phyloP scores from a whole-genome alignment of 2,329 filamentous ascomycete genomes.

The Metarhizium humberi region DNA sequence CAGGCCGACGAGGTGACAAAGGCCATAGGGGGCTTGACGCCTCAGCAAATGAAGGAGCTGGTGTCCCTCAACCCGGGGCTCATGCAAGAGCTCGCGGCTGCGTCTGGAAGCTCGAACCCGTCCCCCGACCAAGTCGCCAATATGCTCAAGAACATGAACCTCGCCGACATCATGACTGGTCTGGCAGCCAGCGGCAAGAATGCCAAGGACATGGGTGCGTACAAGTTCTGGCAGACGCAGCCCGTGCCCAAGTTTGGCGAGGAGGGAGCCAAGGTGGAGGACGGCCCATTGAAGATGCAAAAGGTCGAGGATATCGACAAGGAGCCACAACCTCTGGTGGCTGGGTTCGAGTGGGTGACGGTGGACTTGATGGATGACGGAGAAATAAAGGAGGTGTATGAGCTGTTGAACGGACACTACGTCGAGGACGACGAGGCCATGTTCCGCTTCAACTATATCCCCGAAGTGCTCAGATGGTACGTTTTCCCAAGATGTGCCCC shows the following conservation, averaged over 20 bases:
- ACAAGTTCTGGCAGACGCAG: conserved; percentile 99
- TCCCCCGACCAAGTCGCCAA: conserved; percentile 36
- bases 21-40: conserved; percentile 43
- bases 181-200: conserved; percentile 75
- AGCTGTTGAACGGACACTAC: conserved; percentile 86
- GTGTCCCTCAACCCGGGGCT: conserved; percentile 65
- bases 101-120: conserved; percentile 25
- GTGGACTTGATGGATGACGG: conserved; percentile 73
- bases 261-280: conserved; percentile 45
- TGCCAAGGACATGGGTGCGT: conserved; percentile 89
- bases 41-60: conserved; percentile 54
- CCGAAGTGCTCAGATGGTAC: conserved; percentile 80
- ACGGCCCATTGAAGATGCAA: conserved; percentile 78
- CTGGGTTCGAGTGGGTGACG: conserved; percentile 89
- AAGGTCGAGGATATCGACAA: conserved; percentile 71
- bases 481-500: conserved; percentile 12
- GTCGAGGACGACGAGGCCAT: conserved; percentile 96
- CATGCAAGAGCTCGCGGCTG: conserved; percentile 43
- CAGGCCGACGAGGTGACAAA: conserved; percentile 31
- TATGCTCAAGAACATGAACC: conserved; percentile 51
- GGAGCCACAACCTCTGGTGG: conserved; percentile 63
- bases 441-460: conserved; percentile 95
- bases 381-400: conserved; percentile 82
- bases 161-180: conserved; percentile 66
- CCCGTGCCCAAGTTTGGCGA: conserved; percentile 80